Evolutionary conservation across 1,284 basidiomycete species (phyloP), one percentile per base, ranked within the genome.

Genomic region (Hemileia vastatrix): DNA sequence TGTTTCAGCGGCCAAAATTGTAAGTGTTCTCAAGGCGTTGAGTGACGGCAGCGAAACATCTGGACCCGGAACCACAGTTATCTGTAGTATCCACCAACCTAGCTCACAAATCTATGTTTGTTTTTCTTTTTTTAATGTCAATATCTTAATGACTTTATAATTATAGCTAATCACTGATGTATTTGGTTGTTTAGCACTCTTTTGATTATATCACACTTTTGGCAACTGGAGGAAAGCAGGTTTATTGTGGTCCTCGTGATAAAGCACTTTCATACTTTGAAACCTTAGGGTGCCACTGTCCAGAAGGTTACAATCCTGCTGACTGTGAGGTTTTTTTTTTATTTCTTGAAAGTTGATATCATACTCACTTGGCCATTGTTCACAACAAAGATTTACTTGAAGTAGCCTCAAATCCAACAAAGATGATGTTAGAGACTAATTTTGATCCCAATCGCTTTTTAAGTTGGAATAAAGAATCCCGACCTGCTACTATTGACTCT

Each of bases 21-120:
- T 90, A 24, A 81, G 81, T 45, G 84, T 92, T 1, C 80, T 94
- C 24, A 82, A 83, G 65, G 80, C 80, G 31, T 84, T 94, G 27
- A 85, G 89, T 0, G 81, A 51, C 21, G 62, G 59, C 3, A 23
- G 84, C 64, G 86, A 87, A 67, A 75, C 80, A 1, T 78, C 80
- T 43, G 5, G 53, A 9, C 23, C n/a, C 5, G 67, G 85, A 1
- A 88, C 84, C 0, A 87, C 88, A 0, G 84, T 94, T 45, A 84
- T 93, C 59, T 87, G 87, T 21, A 87, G 85, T 1, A 88, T 92
- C 51, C 90, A 93, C 76, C 90, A 90, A 73, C 90, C 88, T 1
- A 86, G 84, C 65, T 91, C 88, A 4, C 86, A 86, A 64, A 79
- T 92, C 4, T 92, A 90, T 47, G 59, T 55, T 5, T 32, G 58